These are phyloP conservation scores for Eimeria falciformis DNA, from an alignment of 169 alveolate genomes.

Conservation along the genomic window DNA sequence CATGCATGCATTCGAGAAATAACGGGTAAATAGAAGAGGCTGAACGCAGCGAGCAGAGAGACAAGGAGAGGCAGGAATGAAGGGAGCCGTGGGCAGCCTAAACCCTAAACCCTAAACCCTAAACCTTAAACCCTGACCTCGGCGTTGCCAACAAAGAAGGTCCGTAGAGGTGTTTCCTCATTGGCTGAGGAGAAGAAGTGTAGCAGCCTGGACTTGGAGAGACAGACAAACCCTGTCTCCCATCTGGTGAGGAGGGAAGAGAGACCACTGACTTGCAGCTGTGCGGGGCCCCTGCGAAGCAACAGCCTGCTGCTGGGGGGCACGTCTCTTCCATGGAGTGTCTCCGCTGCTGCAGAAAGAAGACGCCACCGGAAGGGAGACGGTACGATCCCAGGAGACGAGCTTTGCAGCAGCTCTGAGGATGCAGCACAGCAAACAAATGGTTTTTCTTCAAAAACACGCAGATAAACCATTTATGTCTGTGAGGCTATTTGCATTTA, in stretches of 20 bases:
- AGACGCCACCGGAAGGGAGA: neutral
- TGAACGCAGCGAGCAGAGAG: no score
- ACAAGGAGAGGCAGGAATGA: no score
- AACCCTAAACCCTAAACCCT: conserved; percentile 3
- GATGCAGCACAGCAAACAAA: no score
- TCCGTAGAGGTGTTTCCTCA: neutral
- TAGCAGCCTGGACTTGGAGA: neutral
- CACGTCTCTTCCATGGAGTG: neutral
- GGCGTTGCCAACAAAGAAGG: neutral
- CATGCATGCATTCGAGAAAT: no score
- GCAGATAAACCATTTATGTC: no score
- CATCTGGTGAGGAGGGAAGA: neutral
- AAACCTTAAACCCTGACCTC: neutral
- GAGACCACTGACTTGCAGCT: neutral
- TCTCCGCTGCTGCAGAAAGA: neutral
- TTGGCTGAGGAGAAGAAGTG: neutral
- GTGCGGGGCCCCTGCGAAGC: neutral
- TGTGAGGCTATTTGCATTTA: no score
- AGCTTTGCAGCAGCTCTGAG: neutral
- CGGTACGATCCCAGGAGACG: neutral
- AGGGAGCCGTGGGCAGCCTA: no score
- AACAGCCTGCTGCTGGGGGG: neutral
- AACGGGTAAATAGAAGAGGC: no score
- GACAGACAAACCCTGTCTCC: neutral
- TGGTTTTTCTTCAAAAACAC: no score